phyloP scores from a whole-genome alignment of 768 basidiomycete species.

The Panus rudis region DNA sequence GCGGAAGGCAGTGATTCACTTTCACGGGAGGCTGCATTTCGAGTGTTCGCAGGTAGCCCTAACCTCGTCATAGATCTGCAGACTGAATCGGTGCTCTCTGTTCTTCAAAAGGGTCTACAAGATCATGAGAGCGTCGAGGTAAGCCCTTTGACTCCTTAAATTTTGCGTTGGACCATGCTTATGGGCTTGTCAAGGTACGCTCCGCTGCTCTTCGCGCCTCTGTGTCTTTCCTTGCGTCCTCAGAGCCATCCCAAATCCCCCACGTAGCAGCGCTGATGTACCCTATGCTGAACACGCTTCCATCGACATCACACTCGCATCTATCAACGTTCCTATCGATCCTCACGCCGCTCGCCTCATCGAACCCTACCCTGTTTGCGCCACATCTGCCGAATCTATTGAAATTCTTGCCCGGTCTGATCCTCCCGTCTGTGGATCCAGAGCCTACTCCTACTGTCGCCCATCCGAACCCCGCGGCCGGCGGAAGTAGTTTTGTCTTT shows the following conservation, averaged over 20 bases:
- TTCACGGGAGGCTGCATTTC: constrained; percentile 41
- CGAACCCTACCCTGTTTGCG: constrained; percentile 65
- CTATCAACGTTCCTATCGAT: constrained; percentile 61
- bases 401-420: constrained; percentile 61
- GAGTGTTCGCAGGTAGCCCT: constrained; percentile 67
- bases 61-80: constrained; percentile 74
- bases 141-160: constrained; percentile 24
- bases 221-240: constrained; percentile 59
- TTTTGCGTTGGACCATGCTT: constrained; percentile 1
- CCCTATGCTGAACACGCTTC: constrained; percentile 71
- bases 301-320: constrained; percentile 43
- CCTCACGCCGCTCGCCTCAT: constrained; percentile 62
- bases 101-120: constrained; percentile 62
- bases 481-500: constrained; percentile 32
- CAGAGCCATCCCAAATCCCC: constrained; percentile 52
- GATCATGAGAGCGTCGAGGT: constrained; percentile 62
- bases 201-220: constrained; percentile 66
- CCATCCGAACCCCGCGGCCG: constrained; percentile 33
- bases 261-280: constrained; percentile 55
- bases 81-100: constrained; percentile 57
- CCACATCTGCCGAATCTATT: constrained; percentile 65
- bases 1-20: constrained; percentile 29
- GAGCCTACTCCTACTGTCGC: constrained; percentile 48
- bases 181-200: constrained; percentile 44
- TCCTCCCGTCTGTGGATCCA: constrained; percentile 55